Percentiles rank a stretch among this genome's conserved stretches.
Conservation (phyloP, 306 rosid species). For the Ceratonia siliqua region DNA sequence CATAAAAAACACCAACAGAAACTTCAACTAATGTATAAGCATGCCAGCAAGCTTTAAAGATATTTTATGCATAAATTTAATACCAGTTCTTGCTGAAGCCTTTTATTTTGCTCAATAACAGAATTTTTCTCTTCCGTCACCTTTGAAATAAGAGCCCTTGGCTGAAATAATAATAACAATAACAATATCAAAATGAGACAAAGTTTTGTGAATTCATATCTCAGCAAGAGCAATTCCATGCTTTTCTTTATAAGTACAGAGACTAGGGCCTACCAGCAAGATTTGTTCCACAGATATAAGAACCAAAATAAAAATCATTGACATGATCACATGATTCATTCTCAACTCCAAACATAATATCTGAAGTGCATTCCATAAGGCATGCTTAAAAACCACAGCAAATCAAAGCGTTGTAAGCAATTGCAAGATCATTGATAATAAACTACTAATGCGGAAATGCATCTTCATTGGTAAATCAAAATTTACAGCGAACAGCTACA, state of each 20-base stretch:
- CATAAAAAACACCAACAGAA: not conserved
- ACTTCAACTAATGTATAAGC: not conserved
- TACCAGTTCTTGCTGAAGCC: constrained; percentile 86
- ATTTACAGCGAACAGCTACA: not conserved
- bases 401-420: not conserved
- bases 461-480: not conserved
- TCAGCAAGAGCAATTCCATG: constrained; percentile 11
- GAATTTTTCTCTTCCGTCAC: constrained; percentile 72
- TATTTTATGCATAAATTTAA: not conserved
- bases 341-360: constrained; percentile 6
- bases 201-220: not conserved
- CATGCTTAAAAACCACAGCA: not conserved
- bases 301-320: not conserved
- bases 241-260: constrained; percentile 8
- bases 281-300: not conserved
- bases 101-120: constrained; percentile 63
- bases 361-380: not conserved
- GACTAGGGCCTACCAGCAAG: not conserved
- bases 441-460: not conserved
- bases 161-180: constrained; percentile 50
- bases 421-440: not conserved
- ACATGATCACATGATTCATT: too few species aligned
- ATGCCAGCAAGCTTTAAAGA: not conserved
- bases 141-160: constrained; percentile 52
- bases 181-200: constrained; percentile 20